Percentiles rank a stretch among this genome's conserved stretches.
These are phyloP conservation scores for Phytophthora sojae DNA, from an alignment of 352 stramenopile genomes.

Conservation along the genomic window DNA sequence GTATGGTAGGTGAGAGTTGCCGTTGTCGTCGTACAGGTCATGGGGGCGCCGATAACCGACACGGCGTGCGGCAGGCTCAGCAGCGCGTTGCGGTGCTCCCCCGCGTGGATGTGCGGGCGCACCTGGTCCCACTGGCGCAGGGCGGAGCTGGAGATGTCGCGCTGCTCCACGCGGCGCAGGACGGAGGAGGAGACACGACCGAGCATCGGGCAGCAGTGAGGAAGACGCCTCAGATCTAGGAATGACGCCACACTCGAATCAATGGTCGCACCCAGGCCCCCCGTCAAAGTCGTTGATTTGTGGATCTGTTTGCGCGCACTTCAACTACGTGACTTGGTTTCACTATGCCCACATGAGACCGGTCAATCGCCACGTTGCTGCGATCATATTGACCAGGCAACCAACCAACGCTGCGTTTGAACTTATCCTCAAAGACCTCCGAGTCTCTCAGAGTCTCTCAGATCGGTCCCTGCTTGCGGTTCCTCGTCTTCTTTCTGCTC, in stretches of 20 bases:
- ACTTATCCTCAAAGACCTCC: not conserved
- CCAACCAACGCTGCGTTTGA: not conserved
- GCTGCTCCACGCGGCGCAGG: slow-evolving; percentile 32
- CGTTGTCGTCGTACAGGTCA: slow-evolving; percentile 69
- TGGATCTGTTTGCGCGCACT: slow-evolving; percentile 19
- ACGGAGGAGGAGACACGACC: slow-evolving; percentile 19
- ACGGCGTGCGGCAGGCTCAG: slow-evolving; percentile 74
- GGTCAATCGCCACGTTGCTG: not conserved
- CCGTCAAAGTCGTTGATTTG: slow-evolving; percentile 34
- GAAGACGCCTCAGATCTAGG: slow-evolving; percentile 6
- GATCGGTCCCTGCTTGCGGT: slow-evolving; percentile 28
- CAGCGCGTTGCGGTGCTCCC: slow-evolving; percentile 59
- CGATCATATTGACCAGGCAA: not conserved
- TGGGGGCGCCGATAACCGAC: slow-evolving; percentile 85
- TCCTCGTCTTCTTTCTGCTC: slow-evolving; percentile 48
- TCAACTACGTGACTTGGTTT: slow-evolving; percentile 14
- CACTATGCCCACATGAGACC: slow-evolving; percentile 9
- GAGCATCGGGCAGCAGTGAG: slow-evolving; percentile 14
- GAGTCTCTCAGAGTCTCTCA: not conserved
- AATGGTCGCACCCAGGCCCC: slow-evolving; percentile 16
- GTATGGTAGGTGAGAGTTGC: not conserved
- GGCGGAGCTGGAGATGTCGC: slow-evolving; percentile 61
- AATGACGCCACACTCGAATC: slow-evolving; percentile 1
- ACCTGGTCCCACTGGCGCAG: slow-evolving; percentile 66
- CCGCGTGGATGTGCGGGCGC: slow-evolving; percentile 66